Evolutionary conservation across 345 rosid genomes (phyloP), one percentile per base, ranked within the genome.

Genomic region (Stellera chamaejasme): DNA sequence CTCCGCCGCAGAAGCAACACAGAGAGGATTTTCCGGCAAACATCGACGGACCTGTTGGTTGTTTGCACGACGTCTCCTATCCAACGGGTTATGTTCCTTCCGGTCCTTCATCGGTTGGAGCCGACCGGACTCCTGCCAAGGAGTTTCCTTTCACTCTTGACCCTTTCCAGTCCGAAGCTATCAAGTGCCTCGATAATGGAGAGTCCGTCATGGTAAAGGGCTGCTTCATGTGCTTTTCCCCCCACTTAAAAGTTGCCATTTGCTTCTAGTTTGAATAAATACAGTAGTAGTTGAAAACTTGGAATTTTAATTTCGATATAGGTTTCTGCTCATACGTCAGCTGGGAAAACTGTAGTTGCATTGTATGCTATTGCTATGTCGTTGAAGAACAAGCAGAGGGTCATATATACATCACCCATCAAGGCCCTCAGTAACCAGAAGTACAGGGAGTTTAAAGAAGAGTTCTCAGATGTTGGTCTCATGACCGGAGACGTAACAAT

Each of bases 261-360:
- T 54, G 43, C 26, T 10, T 10, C 42, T 54, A 10, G 3, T 15
- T 19, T 43, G 11, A 14, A 8, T 32, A 32, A 43, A 10, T 1
- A 10, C n/a, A n/a, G 61, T n/a, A 26, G 23, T 19, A 46, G 26
- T 25, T n/a, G 52, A 26, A 43, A 23, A 26, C n/a, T 4, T 27
- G 50, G 27, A 57, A 45, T 57, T 6, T 28, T 14, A 3, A 50
- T 62, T 52, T 10, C 50, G 63, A 45, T 42, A 59, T 63, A 93
- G 99, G 99, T 89, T 14, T 93, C 99, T 19, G 99, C 99, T 32
- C 99, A 93, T 77, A 93, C 99, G 25, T 89, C 99, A 14, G 99
- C 99, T 65, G 99, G 99, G 13, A 93, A 93, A 82, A 93, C 99
- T 27, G 99, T 84, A 5, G 96, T 93, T 6, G 99, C 99, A 1